Percentiles rank a stretch among this genome's conserved stretches.
Evolutionary conservation across 345 rosid species (phyloP).

Genomic region (Nephelium lappaceum): DNA sequence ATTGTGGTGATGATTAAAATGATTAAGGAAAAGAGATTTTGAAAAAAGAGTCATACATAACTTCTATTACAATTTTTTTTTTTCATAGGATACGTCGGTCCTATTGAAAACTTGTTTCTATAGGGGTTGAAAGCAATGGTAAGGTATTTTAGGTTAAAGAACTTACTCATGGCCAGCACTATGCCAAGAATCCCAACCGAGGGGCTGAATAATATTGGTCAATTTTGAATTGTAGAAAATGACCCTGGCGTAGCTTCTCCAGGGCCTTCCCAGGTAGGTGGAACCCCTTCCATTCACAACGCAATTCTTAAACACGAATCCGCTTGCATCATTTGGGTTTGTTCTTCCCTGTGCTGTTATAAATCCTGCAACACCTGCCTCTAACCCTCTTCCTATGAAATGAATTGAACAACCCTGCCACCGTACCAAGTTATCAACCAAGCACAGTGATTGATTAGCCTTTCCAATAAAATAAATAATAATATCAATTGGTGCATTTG

Average conservation of each 20-base stretch:
- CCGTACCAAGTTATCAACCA: no score
- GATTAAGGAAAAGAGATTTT: no score
- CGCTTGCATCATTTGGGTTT: slow-evolving; percentile 35
- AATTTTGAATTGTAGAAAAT: slow-evolving; percentile 44
- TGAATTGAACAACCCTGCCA: slow-evolving; percentile 51
- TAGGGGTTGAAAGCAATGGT: no score
- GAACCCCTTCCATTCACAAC: slow-evolving; percentile 40
- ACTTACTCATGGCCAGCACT: slow-evolving; percentile 38
- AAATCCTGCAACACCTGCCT: slow-evolving; percentile 41
- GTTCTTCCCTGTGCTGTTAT: slow-evolving; percentile 65
- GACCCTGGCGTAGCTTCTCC: slow-evolving; percentile 59
- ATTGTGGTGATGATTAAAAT: no score
- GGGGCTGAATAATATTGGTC: slow-evolving; percentile 30
- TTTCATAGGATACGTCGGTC: no score
- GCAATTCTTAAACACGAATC: slow-evolving; percentile 64
- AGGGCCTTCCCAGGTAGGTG: slow-evolving; percentile 56
- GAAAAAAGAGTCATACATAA: no score
- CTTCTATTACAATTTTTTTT: no score
- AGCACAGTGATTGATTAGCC: no score
- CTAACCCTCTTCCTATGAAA: slow-evolving; percentile 40
- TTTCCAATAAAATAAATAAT: no score
- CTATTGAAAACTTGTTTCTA: no score
- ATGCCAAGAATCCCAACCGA: slow-evolving; percentile 58
- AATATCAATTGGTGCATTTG: no score
- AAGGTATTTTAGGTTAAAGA: not conserved